Conservation (phyloP, 208 protist genomes). For the Blechomonas ayalai region DNA sequence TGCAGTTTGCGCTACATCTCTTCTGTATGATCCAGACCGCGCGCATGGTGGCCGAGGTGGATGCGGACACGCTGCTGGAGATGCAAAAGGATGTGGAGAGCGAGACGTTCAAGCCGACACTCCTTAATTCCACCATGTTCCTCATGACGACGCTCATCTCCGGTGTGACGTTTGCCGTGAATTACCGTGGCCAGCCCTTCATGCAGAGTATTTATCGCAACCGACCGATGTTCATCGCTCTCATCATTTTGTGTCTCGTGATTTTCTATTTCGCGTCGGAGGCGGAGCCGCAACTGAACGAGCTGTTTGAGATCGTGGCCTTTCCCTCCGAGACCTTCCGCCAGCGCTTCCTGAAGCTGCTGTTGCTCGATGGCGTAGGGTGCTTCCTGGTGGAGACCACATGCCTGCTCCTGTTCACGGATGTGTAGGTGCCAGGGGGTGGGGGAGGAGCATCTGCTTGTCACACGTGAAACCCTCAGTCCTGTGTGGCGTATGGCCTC, state of each 20-base stretch:
- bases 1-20: slow-evolving; percentile 96
- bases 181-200: slow-evolving; percentile 96
- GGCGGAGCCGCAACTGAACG: slow-evolving; percentile 66
- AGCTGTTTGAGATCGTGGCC: slow-evolving; percentile 82
- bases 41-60: slow-evolving; percentile 64
- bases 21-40: slow-evolving; percentile 85
- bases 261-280: slow-evolving; percentile 80
- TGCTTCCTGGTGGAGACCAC: slow-evolving; percentile 73
- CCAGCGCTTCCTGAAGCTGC: slow-evolving; percentile 54
- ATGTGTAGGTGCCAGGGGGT: slow-evolving; percentile 9
- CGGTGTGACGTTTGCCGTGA: slow-evolving; percentile 95
- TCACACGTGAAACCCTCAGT: background rate
- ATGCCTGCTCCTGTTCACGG: slow-evolving; percentile 68
- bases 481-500: no score
- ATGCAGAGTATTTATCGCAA: slow-evolving; percentile 92
- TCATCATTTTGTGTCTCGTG: slow-evolving; percentile 62
- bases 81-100: slow-evolving; percentile 63
- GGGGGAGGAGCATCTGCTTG: background rate
- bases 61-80: slow-evolving; percentile 35
- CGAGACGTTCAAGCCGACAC: slow-evolving; percentile 92
- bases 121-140: slow-evolving; percentile 97
- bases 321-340: slow-evolving; percentile 80
- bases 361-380: slow-evolving; percentile 64
- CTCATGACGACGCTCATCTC: slow-evolving; percentile 93
- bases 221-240: slow-evolving; percentile 82